phyloP scores from a whole-genome alignment of 108 stramenopile genomes.

The Epithemia pelagica region DNA sequence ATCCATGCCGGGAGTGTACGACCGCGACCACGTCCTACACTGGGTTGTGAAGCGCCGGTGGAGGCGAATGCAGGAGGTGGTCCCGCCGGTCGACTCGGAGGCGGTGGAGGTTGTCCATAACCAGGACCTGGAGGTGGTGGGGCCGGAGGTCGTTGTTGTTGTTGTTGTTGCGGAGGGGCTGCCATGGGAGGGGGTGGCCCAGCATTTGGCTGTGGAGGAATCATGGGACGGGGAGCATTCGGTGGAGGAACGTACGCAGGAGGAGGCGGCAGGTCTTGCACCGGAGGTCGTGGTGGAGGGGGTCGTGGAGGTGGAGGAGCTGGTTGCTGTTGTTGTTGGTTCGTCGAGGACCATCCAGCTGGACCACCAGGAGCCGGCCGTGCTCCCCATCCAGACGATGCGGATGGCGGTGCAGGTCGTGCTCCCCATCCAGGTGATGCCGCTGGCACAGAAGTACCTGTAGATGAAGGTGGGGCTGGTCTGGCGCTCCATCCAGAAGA shows the following conservation, averaged over 20 bases:
- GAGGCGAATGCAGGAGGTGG: conserved; percentile 15
- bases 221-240: neutral
- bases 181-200: conserved; percentile 1
- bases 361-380: conserved; percentile 12
- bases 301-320: conserved; percentile 23
- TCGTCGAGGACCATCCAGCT: conserved; percentile 4
- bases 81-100: conserved; percentile 25
- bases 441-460: too few relatives aligned
- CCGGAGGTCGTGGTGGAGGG: conserved; percentile 11
- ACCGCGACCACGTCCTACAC: conserved; percentile 10
- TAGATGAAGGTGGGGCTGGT: conserved; percentile 8
- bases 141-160: neutral
- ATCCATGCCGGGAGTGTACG: conserved; percentile 14
- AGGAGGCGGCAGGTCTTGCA: neutral
- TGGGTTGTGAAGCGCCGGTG: conserved; percentile 6
- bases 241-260: neutral
- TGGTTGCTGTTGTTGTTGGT: conserved; percentile 2
- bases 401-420: conserved; percentile 21
- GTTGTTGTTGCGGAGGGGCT: neutral
- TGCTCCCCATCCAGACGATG: conserved; percentile 10
- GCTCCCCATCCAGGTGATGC: conserved; percentile 11
- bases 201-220: neutral
- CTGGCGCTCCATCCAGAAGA: conserved; percentile 14
- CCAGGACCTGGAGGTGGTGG: conserved; percentile 13
- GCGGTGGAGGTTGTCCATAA: conserved; percentile 25